These are phyloP conservation scores for Suillus decipiens DNA, from an alignment of 768 basidiomycete species.

Conservation along the genomic window DNA sequence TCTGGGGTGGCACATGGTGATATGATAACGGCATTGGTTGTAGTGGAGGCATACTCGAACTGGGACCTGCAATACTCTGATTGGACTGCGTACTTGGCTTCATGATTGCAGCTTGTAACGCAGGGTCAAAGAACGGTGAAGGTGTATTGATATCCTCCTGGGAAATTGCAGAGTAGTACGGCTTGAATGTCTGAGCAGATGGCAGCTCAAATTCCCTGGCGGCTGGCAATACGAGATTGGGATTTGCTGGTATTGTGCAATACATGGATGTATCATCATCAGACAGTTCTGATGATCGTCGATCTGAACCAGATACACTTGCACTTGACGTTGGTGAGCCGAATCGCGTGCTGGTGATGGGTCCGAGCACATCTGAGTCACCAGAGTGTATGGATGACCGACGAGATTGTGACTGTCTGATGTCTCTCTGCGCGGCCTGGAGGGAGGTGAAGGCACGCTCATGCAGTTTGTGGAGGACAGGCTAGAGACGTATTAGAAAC, in stretches of 20 bases:
- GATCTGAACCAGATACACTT: constrained; percentile 9
- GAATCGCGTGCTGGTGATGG: constrained; percentile 34
- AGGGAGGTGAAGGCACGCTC: constrained; percentile 38
- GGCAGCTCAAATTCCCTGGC: constrained; percentile 13
- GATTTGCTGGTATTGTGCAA: constrained; percentile 7
- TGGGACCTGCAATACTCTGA: background rate
- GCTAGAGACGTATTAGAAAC: constrained; percentile 25
- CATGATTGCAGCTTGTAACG: constrained; percentile 1
- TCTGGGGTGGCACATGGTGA: constrained; percentile 6
- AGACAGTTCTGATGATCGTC: constrained; percentile 1
- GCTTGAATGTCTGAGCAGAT: background rate
- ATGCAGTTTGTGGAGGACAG: constrained; percentile 39
- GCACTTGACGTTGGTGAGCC: constrained; percentile 29
- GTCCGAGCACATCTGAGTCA: constrained; percentile 38
- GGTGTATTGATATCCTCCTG: constrained; percentile 4
- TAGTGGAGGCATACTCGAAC: constrained; percentile 8
- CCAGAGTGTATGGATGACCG: constrained; percentile 9
- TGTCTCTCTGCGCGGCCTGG: constrained; percentile 26
- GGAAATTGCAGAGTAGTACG: background rate
- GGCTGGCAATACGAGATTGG: constrained; percentile 10
- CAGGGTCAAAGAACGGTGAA: constrained; percentile 9
- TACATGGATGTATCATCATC: constrained; percentile 10
- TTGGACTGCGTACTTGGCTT: background rate
- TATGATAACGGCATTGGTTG: constrained; percentile 5
- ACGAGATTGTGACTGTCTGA: background rate